Evolutionary conservation across 495 filamentous ascomycete genomes (phyloP).

Genomic region (Extremus antarcticus): DNA sequence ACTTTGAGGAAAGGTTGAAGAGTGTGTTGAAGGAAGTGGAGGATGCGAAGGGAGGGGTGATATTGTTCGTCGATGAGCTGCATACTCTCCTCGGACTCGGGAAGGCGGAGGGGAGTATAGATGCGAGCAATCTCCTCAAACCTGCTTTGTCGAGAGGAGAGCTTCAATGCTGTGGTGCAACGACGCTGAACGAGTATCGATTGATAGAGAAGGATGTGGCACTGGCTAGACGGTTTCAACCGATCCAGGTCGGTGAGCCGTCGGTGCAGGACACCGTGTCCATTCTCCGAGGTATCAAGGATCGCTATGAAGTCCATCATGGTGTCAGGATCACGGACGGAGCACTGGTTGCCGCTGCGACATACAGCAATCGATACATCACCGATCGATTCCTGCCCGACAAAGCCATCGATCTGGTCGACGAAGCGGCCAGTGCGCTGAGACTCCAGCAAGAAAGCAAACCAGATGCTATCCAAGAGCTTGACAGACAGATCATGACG

Average conservation of each 20-base stretch:
- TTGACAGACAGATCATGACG: conserved; percentile 91
- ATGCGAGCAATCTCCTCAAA: conserved; percentile 91
- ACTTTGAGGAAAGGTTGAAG: conserved; percentile 93
- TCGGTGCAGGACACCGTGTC: conserved; percentile 87
- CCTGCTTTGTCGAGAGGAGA: conserved; percentile 87
- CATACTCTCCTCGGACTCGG: conserved; percentile 86
- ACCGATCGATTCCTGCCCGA: conserved; percentile 92
- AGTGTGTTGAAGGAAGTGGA: conserved; percentile 82
- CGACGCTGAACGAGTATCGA: conserved; percentile 84
- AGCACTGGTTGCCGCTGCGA: conserved; percentile 83
- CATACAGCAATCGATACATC: conserved; percentile 89
- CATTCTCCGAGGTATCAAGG: conserved; percentile 91
- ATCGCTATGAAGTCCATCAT: conserved; percentile 94
- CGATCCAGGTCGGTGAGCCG: conserved; percentile 80
- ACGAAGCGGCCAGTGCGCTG: conserved; percentile 85
- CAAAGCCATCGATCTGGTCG: conserved; percentile 93
- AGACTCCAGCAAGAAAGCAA: conserved; percentile 94
- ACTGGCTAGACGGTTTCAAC: conserved; percentile 84
- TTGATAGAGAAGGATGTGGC: conserved; percentile 94
- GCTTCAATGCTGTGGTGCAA: conserved; percentile 89
- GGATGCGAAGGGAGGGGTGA: conserved; percentile 76
- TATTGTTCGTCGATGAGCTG: conserved; percentile 92
- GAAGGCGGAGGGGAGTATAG: conserved; percentile 90
- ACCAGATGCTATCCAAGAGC: conserved; percentile 78
- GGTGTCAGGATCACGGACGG: conserved; percentile 87